Conservation (phyloP, 2,329 filamentous ascomycete genomes). For the Fusarium floridanum region DNA sequence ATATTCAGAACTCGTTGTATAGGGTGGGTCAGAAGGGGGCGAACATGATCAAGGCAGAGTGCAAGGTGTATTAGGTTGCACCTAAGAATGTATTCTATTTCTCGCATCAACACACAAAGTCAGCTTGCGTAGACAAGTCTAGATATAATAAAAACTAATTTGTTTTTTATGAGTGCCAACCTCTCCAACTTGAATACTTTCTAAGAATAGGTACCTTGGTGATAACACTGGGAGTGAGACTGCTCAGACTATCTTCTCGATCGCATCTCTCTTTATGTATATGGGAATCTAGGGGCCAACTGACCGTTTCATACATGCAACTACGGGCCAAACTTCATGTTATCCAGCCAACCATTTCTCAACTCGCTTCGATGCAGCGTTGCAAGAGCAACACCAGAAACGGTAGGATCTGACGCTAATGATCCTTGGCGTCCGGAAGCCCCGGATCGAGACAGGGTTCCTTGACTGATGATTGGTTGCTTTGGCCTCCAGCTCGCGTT, state of each 20-base stretch:
- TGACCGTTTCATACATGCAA: not conserved
- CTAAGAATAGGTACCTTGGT: no score
- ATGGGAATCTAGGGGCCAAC: not conserved
- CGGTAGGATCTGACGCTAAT: not conserved
- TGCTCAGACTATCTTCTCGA: no score
- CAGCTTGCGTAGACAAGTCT: not conserved
- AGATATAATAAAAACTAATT: not conserved
- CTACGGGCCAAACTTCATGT: not conserved
- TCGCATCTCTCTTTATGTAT: not conserved
- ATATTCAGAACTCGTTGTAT: slow-evolving; percentile 72
- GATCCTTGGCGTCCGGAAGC: not conserved
- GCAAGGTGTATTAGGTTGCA: not conserved
- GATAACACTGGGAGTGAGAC: no score
- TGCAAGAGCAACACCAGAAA: not conserved
- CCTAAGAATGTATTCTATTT: not conserved
- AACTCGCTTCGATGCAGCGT: not conserved
- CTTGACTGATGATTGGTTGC: not conserved
- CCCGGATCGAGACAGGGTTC: not conserved
- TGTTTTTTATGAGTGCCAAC: no score
- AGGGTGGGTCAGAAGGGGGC: slow-evolving; percentile 68
- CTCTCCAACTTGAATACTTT: no score
- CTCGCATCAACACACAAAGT: not conserved
- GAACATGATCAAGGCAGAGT: slow-evolving; percentile 1
- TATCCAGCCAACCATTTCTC: not conserved
- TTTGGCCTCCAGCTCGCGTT: not conserved